Conservation (phyloP, 1,284 basidiomycete species). For the Chondrostereum purpureum region DNA sequence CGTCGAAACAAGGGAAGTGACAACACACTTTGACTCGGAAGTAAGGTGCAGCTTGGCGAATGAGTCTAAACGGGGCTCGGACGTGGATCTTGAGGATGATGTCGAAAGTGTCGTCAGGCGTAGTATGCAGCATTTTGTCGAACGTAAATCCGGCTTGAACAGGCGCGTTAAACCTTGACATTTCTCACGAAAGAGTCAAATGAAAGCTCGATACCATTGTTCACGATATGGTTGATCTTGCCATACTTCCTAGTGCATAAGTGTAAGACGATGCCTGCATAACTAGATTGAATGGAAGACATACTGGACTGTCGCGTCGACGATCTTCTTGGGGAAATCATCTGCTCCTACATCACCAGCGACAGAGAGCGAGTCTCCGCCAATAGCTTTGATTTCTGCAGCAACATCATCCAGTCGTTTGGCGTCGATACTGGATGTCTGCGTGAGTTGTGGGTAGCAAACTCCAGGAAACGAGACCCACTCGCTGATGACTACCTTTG, state of each 20-base stretch:
- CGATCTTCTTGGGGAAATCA: slow-evolving; percentile 75
- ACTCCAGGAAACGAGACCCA: slow-evolving; percentile 29
- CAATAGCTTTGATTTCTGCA: slow-evolving; percentile 67
- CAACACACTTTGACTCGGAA: slow-evolving; percentile 70
- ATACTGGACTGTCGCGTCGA: slow-evolving; percentile 72
- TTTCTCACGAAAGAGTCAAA: background rate
- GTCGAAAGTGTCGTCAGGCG: slow-evolving; percentile 77
- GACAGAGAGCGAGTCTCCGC: slow-evolving; percentile 69
- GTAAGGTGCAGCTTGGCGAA: slow-evolving; percentile 79
- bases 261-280: background rate
- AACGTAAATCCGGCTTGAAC: slow-evolving; percentile 74
- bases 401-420: slow-evolving; percentile 61
- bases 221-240: slow-evolving; percentile 82
- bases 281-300: slow-evolving; percentile 26
- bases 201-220: slow-evolving; percentile 75
- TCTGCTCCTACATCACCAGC: slow-evolving; percentile 74
- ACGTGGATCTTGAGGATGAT: slow-evolving; percentile 80
- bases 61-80: slow-evolving; percentile 78
- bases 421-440: slow-evolving; percentile 50
- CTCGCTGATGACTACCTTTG: slow-evolving; percentile 83
- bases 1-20: background rate
- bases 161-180: slow-evolving; percentile 1
- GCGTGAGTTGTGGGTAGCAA: slow-evolving; percentile 7
- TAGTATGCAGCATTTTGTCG: slow-evolving; percentile 86
- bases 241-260: slow-evolving; percentile 55